Evolutionary conservation across 768 basidiomycete genomes (phyloP), one percentile per base, ranked within the genome.

Genomic region (Boletus rufocinnamomeus): DNA sequence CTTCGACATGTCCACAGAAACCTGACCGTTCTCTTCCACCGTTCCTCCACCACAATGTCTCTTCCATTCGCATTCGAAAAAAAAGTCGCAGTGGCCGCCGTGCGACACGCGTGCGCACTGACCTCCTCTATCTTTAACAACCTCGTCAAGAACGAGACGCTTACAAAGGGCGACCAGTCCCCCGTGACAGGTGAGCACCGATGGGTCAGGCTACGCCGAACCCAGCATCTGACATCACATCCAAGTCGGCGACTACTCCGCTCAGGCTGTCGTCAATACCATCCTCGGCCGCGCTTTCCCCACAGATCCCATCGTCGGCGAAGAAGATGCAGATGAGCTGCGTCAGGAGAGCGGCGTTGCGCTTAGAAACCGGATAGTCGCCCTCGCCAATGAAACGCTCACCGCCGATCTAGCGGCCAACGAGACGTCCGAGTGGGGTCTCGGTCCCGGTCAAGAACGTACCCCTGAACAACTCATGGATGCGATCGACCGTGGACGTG

Each of bases 121-220:
- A 95, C 95, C 1, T 84, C 87, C 2, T 83, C 87, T 2, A 90
- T 98, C 23, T 97, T 98, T 76, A 86, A 88, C 66, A 87, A 84
- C 51, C 82, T 97, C 53, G 87, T 93, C 62, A 87, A 85, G 61
- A 85, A 86, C 64, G 96, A 96, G 73, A 94, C 90, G 0, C 77
- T 95, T 40, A 87, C 87, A 49, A 98, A 99, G 72, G 86, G 82
- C 30, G 96, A 99, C 78, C 95, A 95, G 73, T 89, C 88, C 2
- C 93, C 93, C 11, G 93, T 96, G 1, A 95, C 93, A 14, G 88
- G 92, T 89, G 59, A 50, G 79, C 63, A 43, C 43, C 34, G 48
- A 27, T 48, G 14, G 6, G 6, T 11, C 23, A 27, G 11, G 6
- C 21, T 28, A 40, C 40, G 17, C 48, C 23, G 1, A 54, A 27